Evolutionary conservation across 257 asterid species (phyloP).

Genomic region (Solanum chiquidenum): DNA sequence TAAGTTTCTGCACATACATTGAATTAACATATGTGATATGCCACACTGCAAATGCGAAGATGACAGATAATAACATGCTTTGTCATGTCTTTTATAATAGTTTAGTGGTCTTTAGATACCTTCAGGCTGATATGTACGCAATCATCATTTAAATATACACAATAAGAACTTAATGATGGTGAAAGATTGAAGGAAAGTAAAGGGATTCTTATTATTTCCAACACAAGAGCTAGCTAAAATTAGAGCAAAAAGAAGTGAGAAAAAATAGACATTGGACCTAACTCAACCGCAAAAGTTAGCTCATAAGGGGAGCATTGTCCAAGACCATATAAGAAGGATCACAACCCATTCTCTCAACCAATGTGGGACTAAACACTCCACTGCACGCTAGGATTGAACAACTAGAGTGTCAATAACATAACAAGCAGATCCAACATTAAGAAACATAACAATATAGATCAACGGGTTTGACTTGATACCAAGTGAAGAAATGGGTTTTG

Average conservation of each 20-base stretch:
- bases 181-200: not conserved
- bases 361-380: not conserved
- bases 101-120: not conserved
- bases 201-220: not conserved
- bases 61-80: not conserved
- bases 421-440: not conserved
- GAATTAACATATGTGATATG: not conserved
- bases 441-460: not conserved
- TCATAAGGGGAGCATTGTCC: not conserved
- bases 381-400: not conserved
- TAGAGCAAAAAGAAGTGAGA: not conserved
- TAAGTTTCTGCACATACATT: constrained; percentile 64
- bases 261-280: not conserved
- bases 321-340: not conserved
- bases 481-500: not conserved
- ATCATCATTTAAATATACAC: not conserved
- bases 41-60: not conserved
- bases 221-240: not conserved
- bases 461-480: not conserved
- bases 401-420: not conserved
- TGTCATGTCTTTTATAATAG: not conserved
- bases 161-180: not conserved
- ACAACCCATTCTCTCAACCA: not conserved
- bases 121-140: not conserved
- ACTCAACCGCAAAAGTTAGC: not conserved